phyloP scores from a whole-genome alignment of 345 rosid species.

The Gossypium stocksii region DNA sequence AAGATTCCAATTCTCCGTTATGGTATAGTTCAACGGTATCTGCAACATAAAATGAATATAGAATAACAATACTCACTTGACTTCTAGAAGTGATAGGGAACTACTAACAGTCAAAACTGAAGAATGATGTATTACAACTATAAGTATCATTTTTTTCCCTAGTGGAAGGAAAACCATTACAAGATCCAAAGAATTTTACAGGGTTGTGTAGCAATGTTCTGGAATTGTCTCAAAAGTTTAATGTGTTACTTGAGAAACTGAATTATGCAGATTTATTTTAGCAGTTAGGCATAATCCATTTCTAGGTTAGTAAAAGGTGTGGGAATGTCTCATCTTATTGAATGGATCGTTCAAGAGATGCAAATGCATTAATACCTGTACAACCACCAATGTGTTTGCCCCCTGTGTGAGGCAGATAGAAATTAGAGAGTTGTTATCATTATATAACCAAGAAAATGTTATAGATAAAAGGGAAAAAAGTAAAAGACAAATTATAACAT shows the following conservation, averaged over 20 bases:
- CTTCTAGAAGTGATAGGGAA: not conserved
- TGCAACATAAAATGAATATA: slow-evolving; percentile 35
- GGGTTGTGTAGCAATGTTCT: not conserved
- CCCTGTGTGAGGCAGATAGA: slow-evolving; percentile 38
- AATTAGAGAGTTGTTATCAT: slow-evolving; percentile 7
- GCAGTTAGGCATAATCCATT: not conserved
- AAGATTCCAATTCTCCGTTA: slow-evolving; percentile 61
- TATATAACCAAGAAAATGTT: not conserved
- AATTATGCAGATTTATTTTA: not conserved
- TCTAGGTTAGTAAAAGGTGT: not conserved
- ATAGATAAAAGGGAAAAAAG: not conserved
- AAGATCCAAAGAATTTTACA: not conserved
- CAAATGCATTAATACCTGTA: slow-evolving; percentile 51
- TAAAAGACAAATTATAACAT: not conserved
- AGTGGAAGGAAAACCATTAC: not conserved
- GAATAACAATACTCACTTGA: not conserved
- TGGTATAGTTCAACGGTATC: slow-evolving; percentile 73
- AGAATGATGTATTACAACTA: not conserved
- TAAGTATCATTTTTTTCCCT: not conserved
- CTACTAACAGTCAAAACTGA: not conserved
- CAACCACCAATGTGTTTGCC: slow-evolving; percentile 94
- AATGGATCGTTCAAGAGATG: not conserved
- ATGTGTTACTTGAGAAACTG: not conserved
- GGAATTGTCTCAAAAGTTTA: not conserved
- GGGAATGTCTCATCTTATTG: not conserved